phyloP scores from a whole-genome alignment of 1,139 yeast species.

The Zygotorulaspora mrakii region DNA sequence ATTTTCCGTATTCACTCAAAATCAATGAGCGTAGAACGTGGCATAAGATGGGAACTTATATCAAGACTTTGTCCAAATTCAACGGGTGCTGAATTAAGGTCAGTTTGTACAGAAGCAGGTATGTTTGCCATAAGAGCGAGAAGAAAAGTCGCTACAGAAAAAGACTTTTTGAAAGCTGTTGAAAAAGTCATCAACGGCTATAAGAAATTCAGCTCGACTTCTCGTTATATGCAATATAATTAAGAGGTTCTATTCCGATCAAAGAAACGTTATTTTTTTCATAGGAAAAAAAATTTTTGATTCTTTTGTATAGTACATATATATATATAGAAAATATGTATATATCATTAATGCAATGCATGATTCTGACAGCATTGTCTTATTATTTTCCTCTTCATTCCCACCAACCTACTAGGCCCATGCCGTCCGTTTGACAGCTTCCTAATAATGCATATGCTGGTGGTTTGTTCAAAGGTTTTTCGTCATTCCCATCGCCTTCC shows the following conservation, averaged over 20 bases:
- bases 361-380: too few relatives aligned
- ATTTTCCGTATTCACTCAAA: constrained; percentile 95
- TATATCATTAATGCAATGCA: constrained; percentile 19
- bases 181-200: constrained; percentile 98
- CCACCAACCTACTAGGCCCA: constrained; percentile 98
- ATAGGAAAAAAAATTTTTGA: not conserved
- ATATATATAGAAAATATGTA: too few relatives aligned
- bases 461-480: constrained; percentile 37
- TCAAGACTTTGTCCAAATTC: constrained; percentile 96
- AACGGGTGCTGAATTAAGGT: constrained; percentile 96
- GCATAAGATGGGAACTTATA: constrained; percentile 96
- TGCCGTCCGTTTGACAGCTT: constrained; percentile 93
- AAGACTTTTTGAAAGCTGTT: constrained; percentile 94
- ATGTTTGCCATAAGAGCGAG: constrained; percentile 99
- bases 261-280: not conserved
- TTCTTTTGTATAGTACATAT: constrained; percentile 15
- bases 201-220: constrained; percentile 93
- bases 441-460: constrained; percentile 84
- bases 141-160: constrained; percentile 95
- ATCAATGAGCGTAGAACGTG: constrained; percentile 95
- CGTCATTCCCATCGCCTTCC: constrained; percentile 27
- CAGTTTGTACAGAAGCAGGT: constrained; percentile 97
- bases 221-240: constrained; percentile 97
- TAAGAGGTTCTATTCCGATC: too few relatives aligned
- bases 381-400: too few relatives aligned